Conservation (phyloP, 495 filamentous ascomycete species). For the Hypomontagnella submonticulosa region DNA sequence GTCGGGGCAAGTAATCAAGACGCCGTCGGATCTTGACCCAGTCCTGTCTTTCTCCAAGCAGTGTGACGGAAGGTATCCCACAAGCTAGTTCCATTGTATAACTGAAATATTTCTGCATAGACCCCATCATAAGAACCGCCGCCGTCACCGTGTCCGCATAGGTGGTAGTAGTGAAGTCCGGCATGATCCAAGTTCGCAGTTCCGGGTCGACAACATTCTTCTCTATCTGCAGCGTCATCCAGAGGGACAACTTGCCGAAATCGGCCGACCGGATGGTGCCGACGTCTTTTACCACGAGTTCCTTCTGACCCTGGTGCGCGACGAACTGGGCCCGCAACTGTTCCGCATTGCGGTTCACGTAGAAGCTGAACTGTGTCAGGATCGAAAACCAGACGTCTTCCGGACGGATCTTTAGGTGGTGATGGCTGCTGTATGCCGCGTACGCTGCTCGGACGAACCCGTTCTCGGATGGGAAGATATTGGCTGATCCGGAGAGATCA, state of each 20-base stretch:
- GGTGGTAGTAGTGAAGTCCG: slow-evolving; percentile 45
- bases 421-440: slow-evolving; percentile 25
- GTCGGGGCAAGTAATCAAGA: slow-evolving; percentile 51
- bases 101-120: slow-evolving; percentile 15
- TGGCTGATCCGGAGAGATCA: not conserved
- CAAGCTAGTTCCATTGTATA: slow-evolving; percentile 37
- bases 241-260: slow-evolving; percentile 5
- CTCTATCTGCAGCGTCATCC: not conserved
- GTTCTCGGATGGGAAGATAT: not conserved
- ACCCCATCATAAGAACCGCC: slow-evolving; percentile 28
- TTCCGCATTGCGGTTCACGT: slow-evolving; percentile 52
- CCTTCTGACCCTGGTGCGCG: slow-evolving; percentile 49
- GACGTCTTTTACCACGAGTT: slow-evolving; percentile 19
- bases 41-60: slow-evolving; percentile 57
- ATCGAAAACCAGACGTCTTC: slow-evolving; percentile 58
- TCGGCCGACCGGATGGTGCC: not conserved
- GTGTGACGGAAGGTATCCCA: slow-evolving; percentile 62
- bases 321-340: slow-evolving; percentile 51
- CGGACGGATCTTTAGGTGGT: slow-evolving; percentile 52
- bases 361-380: slow-evolving; percentile 48
- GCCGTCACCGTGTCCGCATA: slow-evolving; percentile 30
- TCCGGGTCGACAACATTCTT: slow-evolving; percentile 26
- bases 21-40: slow-evolving; percentile 50
- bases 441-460: slow-evolving; percentile 2
- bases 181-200: slow-evolving; percentile 40